These are phyloP conservation scores for Silene uniflora DNA, from an alignment of 148 eudicot genomes.

Conservation along the genomic window DNA sequence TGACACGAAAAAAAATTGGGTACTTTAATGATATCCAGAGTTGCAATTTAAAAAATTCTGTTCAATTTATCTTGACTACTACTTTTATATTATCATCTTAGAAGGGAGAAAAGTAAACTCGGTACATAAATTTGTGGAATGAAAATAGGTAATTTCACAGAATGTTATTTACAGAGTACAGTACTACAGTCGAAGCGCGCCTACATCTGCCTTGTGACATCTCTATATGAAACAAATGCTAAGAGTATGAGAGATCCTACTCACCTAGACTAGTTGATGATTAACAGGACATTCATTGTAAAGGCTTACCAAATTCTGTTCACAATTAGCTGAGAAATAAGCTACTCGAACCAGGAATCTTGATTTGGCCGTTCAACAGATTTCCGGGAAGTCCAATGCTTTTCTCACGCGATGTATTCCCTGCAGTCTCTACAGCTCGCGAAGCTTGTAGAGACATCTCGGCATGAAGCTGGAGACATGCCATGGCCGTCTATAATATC, in stretches of 20 bases:
- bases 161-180: slow-evolving; percentile 10
- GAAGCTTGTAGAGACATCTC: slow-evolving; percentile 93
- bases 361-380: slow-evolving; percentile 51
- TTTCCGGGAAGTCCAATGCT: slow-evolving; percentile 47
- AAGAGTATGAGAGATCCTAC: background rate
- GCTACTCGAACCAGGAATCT: slow-evolving; percentile 47
- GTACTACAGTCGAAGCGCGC: background rate
- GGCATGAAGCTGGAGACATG: slow-evolving; percentile 88
- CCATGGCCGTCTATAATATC: slow-evolving; percentile 65
- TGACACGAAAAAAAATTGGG: too few relatives aligned
- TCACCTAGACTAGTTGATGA: background rate
- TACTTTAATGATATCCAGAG: too few relatives aligned
- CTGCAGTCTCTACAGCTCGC: slow-evolving; percentile 58
- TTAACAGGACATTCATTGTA: background rate
- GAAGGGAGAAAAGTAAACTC: too few relatives aligned
- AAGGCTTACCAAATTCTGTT: slow-evolving; percentile 17
- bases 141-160: background rate
- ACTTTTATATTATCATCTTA: too few relatives aligned
- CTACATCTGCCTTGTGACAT: background rate
- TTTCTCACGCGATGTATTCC: slow-evolving; percentile 31
- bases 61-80: too few relatives aligned
- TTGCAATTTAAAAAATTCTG: too few relatives aligned
- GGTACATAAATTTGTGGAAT: background rate
- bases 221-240: slow-evolving; percentile 1
- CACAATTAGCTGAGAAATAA: slow-evolving; percentile 26